phyloP scores from a whole-genome alignment of 371 early-diverging fungal species.

The Neoconidiobolus thromboides region DNA sequence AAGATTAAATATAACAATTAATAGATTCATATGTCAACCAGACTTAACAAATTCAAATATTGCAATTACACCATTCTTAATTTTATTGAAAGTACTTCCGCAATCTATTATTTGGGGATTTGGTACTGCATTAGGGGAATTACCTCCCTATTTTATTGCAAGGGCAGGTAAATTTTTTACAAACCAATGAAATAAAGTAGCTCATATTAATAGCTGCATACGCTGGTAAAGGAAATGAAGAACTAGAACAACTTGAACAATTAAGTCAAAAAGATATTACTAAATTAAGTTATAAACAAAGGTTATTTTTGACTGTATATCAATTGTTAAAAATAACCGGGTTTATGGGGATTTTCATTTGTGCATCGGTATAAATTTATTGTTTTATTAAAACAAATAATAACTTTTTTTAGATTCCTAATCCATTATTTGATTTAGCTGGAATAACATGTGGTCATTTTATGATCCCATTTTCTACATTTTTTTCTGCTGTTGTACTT shows the following conservation, averaged over 20 bases:
- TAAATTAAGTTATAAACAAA: conserved; percentile 29
- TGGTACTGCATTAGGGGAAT: conserved; percentile 83
- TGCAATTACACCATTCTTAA: conserved; percentile 24
- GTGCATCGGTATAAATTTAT: conserved; percentile 45
- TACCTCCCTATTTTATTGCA: conserved; percentile 89
- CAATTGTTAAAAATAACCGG: conserved; percentile 47
- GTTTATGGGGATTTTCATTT: conserved; percentile 71
- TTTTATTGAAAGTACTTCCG: conserved; percentile 45
- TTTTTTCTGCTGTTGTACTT: conserved; percentile 80
- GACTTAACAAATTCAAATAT: conserved; percentile 6
- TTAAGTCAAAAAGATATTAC: conserved; percentile 21
- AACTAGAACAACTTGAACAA: conserved; percentile 32
- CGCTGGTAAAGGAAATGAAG: conserved; percentile 41
- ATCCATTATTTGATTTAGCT: conserved; percentile 88
- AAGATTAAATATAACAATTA: neutral
- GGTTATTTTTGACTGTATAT: conserved; percentile 35
- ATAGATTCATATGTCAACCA: conserved; percentile 13
- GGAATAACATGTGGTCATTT: conserved; percentile 87
- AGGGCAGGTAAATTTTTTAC: conserved; percentile 36
- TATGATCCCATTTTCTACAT: conserved; percentile 68
- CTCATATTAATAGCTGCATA: conserved; percentile 27
- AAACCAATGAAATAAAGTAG: neutral
- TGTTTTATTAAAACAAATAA: neutral
- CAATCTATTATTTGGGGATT: conserved; percentile 76
- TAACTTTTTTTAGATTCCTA: conserved; percentile 44